Evolutionary conservation across 768 basidiomycete species (phyloP).

Genomic region (Rhodosporidiobolus sp.): DNA sequence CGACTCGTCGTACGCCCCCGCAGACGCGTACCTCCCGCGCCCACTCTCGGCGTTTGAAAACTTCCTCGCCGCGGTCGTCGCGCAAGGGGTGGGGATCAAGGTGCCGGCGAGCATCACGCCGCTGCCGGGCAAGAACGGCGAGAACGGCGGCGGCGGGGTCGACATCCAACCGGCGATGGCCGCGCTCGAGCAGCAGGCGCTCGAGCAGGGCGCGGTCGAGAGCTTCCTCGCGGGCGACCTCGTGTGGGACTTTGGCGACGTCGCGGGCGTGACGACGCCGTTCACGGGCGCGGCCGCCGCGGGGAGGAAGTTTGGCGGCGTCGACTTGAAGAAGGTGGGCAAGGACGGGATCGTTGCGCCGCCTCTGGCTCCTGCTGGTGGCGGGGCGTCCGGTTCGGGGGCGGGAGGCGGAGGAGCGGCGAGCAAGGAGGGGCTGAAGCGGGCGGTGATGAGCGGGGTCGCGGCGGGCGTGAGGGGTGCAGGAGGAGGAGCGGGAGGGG

Average conservation of each 20-base stretch:
- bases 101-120: slow-evolving; percentile 14
- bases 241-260: slow-evolving; percentile 37
- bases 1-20: slow-evolving; percentile 15
- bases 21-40: slow-evolving; percentile 18
- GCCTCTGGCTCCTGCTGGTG: slow-evolving; percentile 7
- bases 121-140: slow-evolving; percentile 1
- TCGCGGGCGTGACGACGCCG: slow-evolving; percentile 30
- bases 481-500: neutral
- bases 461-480: neutral
- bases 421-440: neutral
- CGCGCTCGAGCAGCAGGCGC: slow-evolving; percentile 21
- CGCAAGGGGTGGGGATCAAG: slow-evolving; percentile 26
- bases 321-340: slow-evolving; percentile 34
- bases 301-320: slow-evolving; percentile 17
- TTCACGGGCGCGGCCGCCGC: neutral
- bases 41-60: slow-evolving; percentile 32
- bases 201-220: slow-evolving; percentile 37
- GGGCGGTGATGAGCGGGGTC: too few species aligned
- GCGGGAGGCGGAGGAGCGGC: slow-evolving; percentile 7
- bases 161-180: slow-evolving; percentile 15
- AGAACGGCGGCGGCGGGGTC: slow-evolving; percentile 8
- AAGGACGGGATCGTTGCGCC: slow-evolving; percentile 36
- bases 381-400: too few species aligned
- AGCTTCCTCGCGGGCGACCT: slow-evolving; percentile 26
- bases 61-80: slow-evolving; percentile 31